A percentile compares a stretch with the other conserved stretches of the same genome.
phyloP scores from a whole-genome alignment of 2,329 filamentous ascomycete genomes.

The Conoideocrella luteorostrata region DNA sequence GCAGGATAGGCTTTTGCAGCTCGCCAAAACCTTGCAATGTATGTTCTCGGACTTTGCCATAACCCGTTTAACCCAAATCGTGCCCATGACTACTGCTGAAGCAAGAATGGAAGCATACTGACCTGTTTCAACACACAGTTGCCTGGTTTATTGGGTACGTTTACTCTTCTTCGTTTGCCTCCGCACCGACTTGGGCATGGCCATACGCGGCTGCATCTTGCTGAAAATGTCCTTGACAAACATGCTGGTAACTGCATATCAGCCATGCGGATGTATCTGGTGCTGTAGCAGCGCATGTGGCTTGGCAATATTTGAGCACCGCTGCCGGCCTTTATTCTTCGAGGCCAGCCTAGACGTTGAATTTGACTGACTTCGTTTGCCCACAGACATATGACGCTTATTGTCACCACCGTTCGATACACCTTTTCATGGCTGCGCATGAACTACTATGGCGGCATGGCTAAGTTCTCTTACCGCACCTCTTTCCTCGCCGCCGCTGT shows the following conservation, averaged over 20 bases:
- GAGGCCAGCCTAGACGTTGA: too few species aligned
- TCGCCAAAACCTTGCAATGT: conserved; percentile 92
- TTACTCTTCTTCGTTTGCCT: conserved; percentile 16
- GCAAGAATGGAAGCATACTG: conserved; percentile 19
- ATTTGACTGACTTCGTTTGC: conserved; percentile 13
- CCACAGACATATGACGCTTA: conserved; percentile 73
- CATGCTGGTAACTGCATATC: neutral
- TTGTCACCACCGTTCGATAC: conserved; percentile 79
- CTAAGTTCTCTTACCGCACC: conserved; percentile 78
- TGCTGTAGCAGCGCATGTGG: too few species aligned
- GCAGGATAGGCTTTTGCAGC: conserved; percentile 64
- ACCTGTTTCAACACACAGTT: conserved; percentile 41
- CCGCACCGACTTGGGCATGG: conserved; percentile 8
- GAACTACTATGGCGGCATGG: conserved; percentile 74
- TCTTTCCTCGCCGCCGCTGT: conserved; percentile 84
- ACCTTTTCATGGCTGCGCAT: conserved; percentile 79
- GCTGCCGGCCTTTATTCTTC: too few species aligned
- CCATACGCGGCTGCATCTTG: neutral
- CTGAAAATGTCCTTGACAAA: neutral
- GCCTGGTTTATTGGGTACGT: conserved; percentile 79
- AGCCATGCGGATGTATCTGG: too few species aligned
- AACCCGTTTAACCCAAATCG: too few species aligned
- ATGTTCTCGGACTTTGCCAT: conserved; percentile 31
- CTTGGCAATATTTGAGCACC: too few species aligned
- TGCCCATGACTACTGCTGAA: neutral